Evolutionary conservation across 805 yeast genomes (phyloP).

Genomic region (Pichia exigua): DNA sequence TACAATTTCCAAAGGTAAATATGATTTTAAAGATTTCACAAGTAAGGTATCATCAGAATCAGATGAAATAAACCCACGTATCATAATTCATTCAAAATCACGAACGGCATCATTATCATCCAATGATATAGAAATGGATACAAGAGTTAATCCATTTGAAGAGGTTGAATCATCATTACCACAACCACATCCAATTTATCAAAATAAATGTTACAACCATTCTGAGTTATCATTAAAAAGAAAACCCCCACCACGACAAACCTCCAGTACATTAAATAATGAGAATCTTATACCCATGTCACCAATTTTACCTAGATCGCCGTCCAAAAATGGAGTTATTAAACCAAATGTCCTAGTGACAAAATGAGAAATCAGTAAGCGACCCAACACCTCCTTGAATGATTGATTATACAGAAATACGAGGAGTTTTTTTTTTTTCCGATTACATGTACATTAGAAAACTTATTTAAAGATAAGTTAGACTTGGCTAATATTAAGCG

Average conservation of each 20-base stretch:
- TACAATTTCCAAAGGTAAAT: background rate
- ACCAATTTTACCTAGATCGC: background rate
- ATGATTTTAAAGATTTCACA: background rate
- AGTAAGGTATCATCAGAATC: background rate
- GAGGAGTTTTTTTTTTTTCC: too few relatives aligned
- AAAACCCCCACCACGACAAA: background rate
- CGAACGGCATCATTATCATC: background rate
- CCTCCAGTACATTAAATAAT: too few relatives aligned
- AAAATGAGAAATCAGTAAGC: too few relatives aligned
- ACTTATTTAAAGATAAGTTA: too few relatives aligned
- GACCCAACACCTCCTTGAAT: too few relatives aligned
- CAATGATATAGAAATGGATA: background rate
- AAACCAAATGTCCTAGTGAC: background rate
- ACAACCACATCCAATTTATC: background rate
- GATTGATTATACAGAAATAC: too few relatives aligned
- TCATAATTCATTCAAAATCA: background rate
- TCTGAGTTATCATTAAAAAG: background rate
- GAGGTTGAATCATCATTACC: too few relatives aligned
- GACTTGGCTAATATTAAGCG: too few relatives aligned
- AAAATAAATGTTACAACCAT: background rate
- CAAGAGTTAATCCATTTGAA: background rate
- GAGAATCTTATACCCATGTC: background rate
- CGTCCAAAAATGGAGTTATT: background rate
- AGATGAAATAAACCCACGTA: background rate
- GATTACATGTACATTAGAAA: too few relatives aligned